Evolutionary conservation across 164 flowering plant genomes (phyloP).

Genomic region (Chloranthus sessilifolius): DNA sequence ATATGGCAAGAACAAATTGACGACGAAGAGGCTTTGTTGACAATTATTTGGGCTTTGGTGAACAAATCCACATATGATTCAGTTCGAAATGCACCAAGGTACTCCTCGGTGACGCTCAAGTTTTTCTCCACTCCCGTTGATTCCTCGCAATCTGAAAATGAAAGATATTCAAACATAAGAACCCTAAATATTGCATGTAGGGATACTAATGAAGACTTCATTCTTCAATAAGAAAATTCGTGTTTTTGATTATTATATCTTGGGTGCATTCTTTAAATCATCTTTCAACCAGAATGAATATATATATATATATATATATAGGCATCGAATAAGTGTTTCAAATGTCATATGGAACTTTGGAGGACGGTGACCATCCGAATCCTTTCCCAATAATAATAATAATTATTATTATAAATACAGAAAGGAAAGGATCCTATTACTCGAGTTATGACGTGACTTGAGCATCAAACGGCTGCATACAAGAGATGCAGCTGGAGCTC

Average conservation of each 20-base stretch:
- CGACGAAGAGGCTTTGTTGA: slow-evolving; percentile 19
- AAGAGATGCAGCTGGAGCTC: no score
- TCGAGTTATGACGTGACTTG: no score
- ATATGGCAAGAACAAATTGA: slow-evolving; percentile 15
- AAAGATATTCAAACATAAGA: no score
- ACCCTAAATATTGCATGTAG: no score
- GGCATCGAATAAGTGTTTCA: not conserved
- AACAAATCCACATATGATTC: slow-evolving; percentile 49
- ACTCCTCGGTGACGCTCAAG: slow-evolving; percentile 50
- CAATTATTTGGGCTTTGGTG: slow-evolving; percentile 37
- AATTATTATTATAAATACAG: no score
- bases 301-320: not conserved
- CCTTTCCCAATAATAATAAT: no score
- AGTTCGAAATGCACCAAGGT: slow-evolving; percentile 43
- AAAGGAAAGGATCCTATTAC: no score
- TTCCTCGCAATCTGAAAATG: slow-evolving; percentile 22
- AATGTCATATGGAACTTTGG: no score
- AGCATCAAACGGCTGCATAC: no score
- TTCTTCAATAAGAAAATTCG: not conserved
- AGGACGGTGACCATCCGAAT: no score
- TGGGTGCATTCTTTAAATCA: not conserved
- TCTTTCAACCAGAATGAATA: not conserved
- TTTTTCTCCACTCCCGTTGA: slow-evolving; percentile 16
- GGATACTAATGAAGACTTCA: not conserved
- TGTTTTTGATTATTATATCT: not conserved